Conservation (phyloP, 2,329 filamentous ascomycete species). For the Dactylonectria estremocensis region DNA sequence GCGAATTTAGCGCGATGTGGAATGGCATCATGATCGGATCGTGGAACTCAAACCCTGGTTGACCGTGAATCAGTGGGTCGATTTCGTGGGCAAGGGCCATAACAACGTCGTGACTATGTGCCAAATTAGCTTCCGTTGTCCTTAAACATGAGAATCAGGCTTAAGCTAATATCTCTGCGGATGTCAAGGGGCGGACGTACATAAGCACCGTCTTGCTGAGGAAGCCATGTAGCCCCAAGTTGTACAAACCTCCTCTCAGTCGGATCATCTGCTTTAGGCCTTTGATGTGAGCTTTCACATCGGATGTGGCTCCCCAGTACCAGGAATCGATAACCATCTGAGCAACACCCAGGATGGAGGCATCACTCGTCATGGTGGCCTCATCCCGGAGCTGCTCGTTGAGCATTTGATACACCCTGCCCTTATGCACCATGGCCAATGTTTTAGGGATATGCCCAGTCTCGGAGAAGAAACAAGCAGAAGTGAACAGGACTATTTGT, state of each 20-base stretch:
- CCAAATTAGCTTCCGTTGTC: slow-evolving; percentile 34
- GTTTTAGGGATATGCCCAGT: slow-evolving; percentile 62
- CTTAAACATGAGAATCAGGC: not conserved
- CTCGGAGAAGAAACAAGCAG: slow-evolving; percentile 67
- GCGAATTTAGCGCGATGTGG: slow-evolving; percentile 63
- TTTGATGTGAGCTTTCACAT: slow-evolving; percentile 62
- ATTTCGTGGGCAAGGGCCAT: slow-evolving; percentile 66
- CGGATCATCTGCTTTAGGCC: slow-evolving; percentile 65
- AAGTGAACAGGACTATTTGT: slow-evolving; percentile 65
- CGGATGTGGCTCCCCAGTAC: slow-evolving; percentile 66
- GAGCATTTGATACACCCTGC: slow-evolving; percentile 60
- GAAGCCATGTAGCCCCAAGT: slow-evolving; percentile 63
- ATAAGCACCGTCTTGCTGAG: slow-evolving; percentile 65
- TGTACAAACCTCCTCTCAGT: slow-evolving; percentile 62
- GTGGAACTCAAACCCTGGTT: slow-evolving; percentile 58
- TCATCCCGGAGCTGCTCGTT: slow-evolving; percentile 62
- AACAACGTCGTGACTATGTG: slow-evolving; percentile 61
- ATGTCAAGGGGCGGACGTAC: slow-evolving; percentile 52
- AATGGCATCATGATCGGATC: slow-evolving; percentile 58
- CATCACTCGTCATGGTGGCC: slow-evolving; percentile 58
- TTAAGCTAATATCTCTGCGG: not conserved
- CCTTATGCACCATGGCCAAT: slow-evolving; percentile 60
- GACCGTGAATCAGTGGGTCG: slow-evolving; percentile 58
- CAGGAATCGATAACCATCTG: slow-evolving; percentile 68
- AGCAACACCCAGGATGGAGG: slow-evolving; percentile 63